phyloP scores from a whole-genome alignment of 1,284 basidiomycete genomes.

The Anthracocystis setariae region DNA sequence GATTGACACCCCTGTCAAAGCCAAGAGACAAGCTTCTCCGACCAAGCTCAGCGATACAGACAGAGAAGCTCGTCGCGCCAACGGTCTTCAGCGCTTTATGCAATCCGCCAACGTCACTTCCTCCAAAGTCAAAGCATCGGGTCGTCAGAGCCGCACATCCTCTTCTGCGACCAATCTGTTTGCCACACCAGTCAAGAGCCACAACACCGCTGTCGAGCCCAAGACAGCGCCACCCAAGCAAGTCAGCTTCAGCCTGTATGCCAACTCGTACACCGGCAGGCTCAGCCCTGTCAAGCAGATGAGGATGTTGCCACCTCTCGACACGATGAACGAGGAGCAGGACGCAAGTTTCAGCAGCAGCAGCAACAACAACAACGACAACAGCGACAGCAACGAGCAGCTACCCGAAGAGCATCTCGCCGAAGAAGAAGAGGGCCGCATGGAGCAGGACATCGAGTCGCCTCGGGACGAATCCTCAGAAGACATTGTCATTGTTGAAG shows the following conservation, averaged over 20 bases:
- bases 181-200: constrained; percentile 34
- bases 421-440: constrained; percentile 3
- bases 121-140: constrained; percentile 13
- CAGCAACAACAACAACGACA: too few species aligned
- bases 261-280: constrained; percentile 23
- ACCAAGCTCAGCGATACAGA: constrained; percentile 12
- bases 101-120: constrained; percentile 40
- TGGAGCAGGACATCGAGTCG: constrained; percentile 3
- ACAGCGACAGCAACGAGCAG: constrained; percentile 19
- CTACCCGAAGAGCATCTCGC: not conserved
- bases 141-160: constrained; percentile 34
- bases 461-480: constrained; percentile 20
- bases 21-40: constrained; percentile 13
- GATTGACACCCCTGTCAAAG: constrained; percentile 40
- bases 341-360: constrained; percentile 35
- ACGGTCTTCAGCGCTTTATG: constrained; percentile 35
- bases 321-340: constrained; percentile 45
- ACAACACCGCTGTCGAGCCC: constrained; percentile 13
- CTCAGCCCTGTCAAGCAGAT: constrained; percentile 51
- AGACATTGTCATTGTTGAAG: constrained; percentile 39
- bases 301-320: constrained; percentile 44
- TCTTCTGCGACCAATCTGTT: constrained; percentile 22
- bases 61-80: constrained; percentile 31
- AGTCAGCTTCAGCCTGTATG: constrained; percentile 40
- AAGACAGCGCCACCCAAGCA: constrained; percentile 48